Conservation (phyloP, 306 rosid genomes). For the Gleditsia sinensis region DNA sequence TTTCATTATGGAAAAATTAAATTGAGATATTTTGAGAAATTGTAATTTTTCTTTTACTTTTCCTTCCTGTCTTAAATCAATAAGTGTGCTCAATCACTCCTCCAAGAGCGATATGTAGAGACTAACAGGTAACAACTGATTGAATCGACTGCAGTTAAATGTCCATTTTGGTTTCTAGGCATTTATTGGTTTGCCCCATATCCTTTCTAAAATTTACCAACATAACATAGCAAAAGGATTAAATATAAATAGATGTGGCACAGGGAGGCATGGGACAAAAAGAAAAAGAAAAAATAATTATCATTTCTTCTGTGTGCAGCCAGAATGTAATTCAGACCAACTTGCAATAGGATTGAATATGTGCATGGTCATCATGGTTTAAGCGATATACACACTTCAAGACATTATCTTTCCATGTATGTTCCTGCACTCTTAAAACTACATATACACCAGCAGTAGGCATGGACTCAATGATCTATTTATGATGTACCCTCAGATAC, state of each 20-base stretch:
- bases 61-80: too few species aligned
- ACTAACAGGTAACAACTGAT: background rate
- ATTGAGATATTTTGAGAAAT: too few species aligned
- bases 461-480: background rate
- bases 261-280: background rate
- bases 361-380: background rate
- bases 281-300: background rate
- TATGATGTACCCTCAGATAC: background rate
- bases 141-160: conserved; percentile 1
- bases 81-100: background rate
- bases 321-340: background rate
- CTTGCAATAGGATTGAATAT: background rate
- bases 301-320: background rate
- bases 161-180: background rate
- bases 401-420: background rate
- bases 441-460: background rate
- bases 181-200: background rate
- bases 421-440: background rate
- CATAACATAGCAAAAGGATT: background rate
- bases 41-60: too few species aligned
- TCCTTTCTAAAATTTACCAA: background rate
- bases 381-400: background rate
- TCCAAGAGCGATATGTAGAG: conserved; percentile 13
- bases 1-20: too few species aligned
- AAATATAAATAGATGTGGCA: background rate